These are phyloP conservation scores for Claviceps pazoutovae DNA, from an alignment of 2,329 filamentous ascomycete species.

Conservation along the genomic window DNA sequence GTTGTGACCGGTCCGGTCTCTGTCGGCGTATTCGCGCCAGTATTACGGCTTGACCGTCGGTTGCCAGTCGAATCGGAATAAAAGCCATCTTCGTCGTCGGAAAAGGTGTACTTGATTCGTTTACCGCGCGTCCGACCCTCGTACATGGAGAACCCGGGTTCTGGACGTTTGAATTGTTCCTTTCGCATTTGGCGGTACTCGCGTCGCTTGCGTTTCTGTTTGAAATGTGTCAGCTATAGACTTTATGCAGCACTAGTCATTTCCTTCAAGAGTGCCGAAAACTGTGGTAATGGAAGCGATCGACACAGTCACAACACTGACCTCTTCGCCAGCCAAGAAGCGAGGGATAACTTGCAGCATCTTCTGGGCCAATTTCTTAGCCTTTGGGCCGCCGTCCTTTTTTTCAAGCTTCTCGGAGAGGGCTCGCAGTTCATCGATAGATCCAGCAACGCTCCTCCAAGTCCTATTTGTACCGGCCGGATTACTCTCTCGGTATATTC, in stretches of 20 bases:
- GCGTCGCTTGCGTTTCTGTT: slow-evolving; percentile 75
- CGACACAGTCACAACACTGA: slow-evolving; percentile 26
- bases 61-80: slow-evolving; percentile 45
- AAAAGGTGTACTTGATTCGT: slow-evolving; percentile 91
- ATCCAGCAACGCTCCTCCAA: slow-evolving; percentile 88
- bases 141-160: slow-evolving; percentile 83
- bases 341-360: slow-evolving; percentile 70
- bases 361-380: slow-evolving; percentile 61
- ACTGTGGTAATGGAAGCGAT: too few relatives aligned
- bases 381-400: slow-evolving; percentile 67
- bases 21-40: slow-evolving; percentile 56
- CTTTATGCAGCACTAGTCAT: neutral
- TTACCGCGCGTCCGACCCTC: slow-evolving; percentile 94
- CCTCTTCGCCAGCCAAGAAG: slow-evolving; percentile 87
- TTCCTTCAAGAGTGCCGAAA: neutral
- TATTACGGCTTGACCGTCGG: slow-evolving; percentile 62
- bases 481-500: slow-evolving; percentile 88
- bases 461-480: slow-evolving; percentile 59
- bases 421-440: slow-evolving; percentile 68
- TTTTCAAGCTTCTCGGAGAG: slow-evolving; percentile 64
- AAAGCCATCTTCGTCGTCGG: slow-evolving; percentile 68
- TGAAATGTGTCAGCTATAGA: slow-evolving; percentile 10
- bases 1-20: slow-evolving; percentile 56
- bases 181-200: slow-evolving; percentile 82
- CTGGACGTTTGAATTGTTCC: slow-evolving; percentile 74